A percentile compares a stretch with the other conserved stretches of the same genome.
These are phyloP conservation scores for Coprinopsis strossmayeri DNA, from an alignment of 768 basidiomycete species.

Conservation along the genomic window DNA sequence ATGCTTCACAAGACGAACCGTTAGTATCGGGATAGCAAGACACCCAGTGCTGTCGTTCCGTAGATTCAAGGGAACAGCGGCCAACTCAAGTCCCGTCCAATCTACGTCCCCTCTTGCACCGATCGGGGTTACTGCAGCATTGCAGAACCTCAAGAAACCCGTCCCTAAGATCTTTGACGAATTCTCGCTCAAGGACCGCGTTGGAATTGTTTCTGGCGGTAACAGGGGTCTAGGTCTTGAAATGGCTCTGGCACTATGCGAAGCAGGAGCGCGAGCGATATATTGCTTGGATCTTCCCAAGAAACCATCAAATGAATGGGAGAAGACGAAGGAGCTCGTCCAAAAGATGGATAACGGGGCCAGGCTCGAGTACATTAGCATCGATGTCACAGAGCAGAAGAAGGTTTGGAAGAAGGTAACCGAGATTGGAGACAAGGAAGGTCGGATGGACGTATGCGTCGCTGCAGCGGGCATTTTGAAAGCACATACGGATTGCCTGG, in stretches of 20 bases:
- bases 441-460: conserved; percentile 67
- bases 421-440: conserved; percentile 59
- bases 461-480: conserved; percentile 74
- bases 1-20: no score
- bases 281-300: conserved; percentile 64
- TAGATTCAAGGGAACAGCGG: no score
- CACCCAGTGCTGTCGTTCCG: no score
- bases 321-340: conserved; percentile 45
- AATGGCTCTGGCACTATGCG: conserved; percentile 68
- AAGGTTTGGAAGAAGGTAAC: conserved; percentile 48
- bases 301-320: conserved; percentile 52
- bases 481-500: conserved; percentile 52
- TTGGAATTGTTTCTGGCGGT: conserved; percentile 58
- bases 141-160: conserved; percentile 29
- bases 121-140: conserved; percentile 57
- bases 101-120: conserved; percentile 51
- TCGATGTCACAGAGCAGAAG: conserved; percentile 61
- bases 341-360: conserved; percentile 33
- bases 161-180: conserved; percentile 52
- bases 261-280: conserved; percentile 63
- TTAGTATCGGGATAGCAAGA: no score
- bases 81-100: no score
- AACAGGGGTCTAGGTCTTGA: conserved; percentile 77
- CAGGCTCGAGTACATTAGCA: conserved; percentile 53
- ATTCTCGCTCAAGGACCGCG: conserved; percentile 50